Percentiles rank a stretch among this genome's conserved stretches.
Conservation (phyloP, 2,329 filamentous ascomycete species). For the Dactylellina parvicollis region DNA sequence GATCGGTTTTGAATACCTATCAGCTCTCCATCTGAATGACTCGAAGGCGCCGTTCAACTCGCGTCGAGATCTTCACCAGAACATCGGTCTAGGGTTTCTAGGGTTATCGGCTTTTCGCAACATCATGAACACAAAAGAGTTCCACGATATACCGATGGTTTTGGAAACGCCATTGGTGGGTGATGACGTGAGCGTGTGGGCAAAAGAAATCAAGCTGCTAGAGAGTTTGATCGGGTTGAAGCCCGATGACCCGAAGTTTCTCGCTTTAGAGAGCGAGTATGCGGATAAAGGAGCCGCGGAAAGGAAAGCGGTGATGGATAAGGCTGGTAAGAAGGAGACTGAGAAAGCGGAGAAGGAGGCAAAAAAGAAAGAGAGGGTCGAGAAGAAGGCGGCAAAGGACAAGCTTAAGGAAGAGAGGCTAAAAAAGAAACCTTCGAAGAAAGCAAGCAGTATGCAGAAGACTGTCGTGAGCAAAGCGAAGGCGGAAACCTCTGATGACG, state of each 20-base stretch:
- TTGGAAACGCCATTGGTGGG: conserved; percentile 94
- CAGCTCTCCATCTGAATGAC: conserved; percentile 91
- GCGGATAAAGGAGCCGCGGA: conserved; percentile 75
- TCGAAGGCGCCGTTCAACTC: conserved; percentile 88
- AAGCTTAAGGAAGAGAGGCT: conserved; percentile 21
- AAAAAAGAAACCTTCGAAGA: conserved; percentile 22
- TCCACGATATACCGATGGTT: conserved; percentile 85
- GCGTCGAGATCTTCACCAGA: conserved; percentile 88
- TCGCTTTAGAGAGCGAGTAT: conserved; percentile 71
- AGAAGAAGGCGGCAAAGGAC: conserved; percentile 39
- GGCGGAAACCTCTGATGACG: conserved; percentile 1
- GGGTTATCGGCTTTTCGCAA: conserved; percentile 90
- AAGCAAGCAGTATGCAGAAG: neutral
- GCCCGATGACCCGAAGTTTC: conserved; percentile 72
- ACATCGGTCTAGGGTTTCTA: conserved; percentile 94
- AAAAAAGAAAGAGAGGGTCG: conserved; percentile 31
- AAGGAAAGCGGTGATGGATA: conserved; percentile 77
- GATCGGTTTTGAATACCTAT: conserved; percentile 81
- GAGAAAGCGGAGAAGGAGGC: conserved; percentile 53
- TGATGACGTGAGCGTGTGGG: conserved; percentile 78
- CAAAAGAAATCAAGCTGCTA: conserved; percentile 91
- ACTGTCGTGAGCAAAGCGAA: neutral
- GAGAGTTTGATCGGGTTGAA: conserved; percentile 88
- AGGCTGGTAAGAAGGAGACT: conserved; percentile 73
- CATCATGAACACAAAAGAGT: conserved; percentile 81